Conservation (phyloP, 257 asterid genomes). For the Haberlea rhodopensis region DNA sequence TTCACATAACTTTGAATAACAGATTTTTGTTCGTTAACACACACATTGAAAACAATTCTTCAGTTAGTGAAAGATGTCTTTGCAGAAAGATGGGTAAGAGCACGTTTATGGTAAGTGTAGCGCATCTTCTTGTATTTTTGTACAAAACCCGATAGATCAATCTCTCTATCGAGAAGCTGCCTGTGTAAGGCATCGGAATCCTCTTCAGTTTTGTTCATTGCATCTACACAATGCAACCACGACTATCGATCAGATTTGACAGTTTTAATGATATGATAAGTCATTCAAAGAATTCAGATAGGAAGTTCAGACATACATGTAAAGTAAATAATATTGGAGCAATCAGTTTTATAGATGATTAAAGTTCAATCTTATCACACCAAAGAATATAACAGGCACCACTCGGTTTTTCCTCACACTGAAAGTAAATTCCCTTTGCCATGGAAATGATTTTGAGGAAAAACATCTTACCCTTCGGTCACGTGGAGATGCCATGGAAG, state of each 20-base stretch:
- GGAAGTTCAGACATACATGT: no score
- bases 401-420: not conserved
- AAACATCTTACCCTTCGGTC: not conserved
- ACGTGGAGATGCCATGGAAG: not conserved
- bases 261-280: no score
- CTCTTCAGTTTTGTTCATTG: conserved; percentile 65
- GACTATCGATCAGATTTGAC: not conserved
- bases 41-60: not conserved
- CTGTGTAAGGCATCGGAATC: conserved; percentile 80
- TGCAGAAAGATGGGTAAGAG: conserved; percentile 86
- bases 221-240: conserved; percentile 41
- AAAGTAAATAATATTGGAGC: no score
- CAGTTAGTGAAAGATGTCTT: conserved; percentile 58
- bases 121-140: conserved; percentile 88
- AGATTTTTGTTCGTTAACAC: not conserved
- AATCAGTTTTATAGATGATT: no score
- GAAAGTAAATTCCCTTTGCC: not conserved
- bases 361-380: no score
- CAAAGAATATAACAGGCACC: no score
- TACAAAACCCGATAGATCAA: conserved; percentile 64
- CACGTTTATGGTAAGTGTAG: conserved; percentile 58
- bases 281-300: no score
- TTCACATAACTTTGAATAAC: not conserved
- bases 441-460: not conserved
- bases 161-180: conserved; percentile 77